Evolutionary conservation across 768 basidiomycete species (phyloP).

Genomic region (Sporobolomyces pararoseus): DNA sequence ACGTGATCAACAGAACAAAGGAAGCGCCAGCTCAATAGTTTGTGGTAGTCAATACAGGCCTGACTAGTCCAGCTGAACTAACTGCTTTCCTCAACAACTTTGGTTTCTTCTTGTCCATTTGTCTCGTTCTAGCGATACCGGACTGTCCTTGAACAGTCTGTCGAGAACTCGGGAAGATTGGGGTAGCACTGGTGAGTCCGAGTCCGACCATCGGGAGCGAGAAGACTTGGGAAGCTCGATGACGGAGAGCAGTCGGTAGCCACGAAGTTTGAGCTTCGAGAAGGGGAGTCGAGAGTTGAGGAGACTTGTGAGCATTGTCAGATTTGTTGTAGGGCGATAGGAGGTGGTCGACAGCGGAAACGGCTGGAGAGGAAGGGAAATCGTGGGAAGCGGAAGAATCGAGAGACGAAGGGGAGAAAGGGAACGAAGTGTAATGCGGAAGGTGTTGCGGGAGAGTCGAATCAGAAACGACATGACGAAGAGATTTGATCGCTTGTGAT

Average conservation of each 20-base stretch:
- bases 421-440: constrained; percentile 4
- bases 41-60: constrained; percentile 11
- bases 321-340: not conserved
- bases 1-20: not conserved
- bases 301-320: not conserved
- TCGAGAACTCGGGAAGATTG: not conserved
- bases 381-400: not conserved
- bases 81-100: constrained; percentile 19
- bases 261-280: not conserved
- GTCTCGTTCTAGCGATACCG: not conserved
- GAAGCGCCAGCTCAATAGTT: not conserved
- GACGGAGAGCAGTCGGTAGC: constrained; percentile 5
- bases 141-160: not conserved
- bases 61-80: constrained; percentile 11
- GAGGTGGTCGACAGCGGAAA: not conserved
- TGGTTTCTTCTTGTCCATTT: not conserved
- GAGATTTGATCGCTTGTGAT: not conserved
- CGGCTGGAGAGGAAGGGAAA: not conserved
- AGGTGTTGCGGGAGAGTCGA: constrained; percentile 6
- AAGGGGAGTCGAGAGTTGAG: not conserved
- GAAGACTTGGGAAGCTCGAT: constrained; percentile 17
- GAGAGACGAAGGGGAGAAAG: not conserved
- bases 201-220: not conserved
- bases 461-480: constrained; percentile 20
- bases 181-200: not conserved